These are phyloP conservation scores for Talaromyces sp. DNA, from an alignment of 2,329 filamentous ascomycete species.

Conservation along the genomic window DNA sequence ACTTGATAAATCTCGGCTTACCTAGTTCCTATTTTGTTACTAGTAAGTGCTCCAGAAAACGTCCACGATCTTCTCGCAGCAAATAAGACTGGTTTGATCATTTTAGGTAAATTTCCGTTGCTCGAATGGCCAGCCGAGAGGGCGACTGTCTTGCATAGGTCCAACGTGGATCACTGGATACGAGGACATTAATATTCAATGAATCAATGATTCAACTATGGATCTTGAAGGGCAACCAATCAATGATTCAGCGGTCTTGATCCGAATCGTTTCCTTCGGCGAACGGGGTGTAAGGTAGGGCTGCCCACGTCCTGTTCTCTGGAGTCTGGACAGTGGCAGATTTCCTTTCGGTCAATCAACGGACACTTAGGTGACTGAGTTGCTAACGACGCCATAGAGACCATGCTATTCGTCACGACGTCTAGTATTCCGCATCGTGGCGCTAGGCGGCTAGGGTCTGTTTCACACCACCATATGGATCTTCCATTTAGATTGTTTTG, in stretches of 20 bases:
- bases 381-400: background rate
- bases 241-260: background rate
- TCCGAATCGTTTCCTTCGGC: background rate
- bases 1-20: background rate
- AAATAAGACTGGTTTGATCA: background rate
- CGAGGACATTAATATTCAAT: too few relatives aligned
- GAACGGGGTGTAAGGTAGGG: background rate
- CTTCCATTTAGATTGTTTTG: constrained; percentile 1
- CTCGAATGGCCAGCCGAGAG: background rate
- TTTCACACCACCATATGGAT: background rate
- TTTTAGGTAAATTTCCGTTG: background rate
- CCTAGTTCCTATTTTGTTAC: constrained; percentile 2
- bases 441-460: constrained; percentile 2
- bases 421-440: background rate
- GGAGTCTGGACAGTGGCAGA: background rate
- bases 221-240: background rate
- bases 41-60: background rate
- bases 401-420: background rate
- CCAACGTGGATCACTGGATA: too few relatives aligned
- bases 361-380: background rate
- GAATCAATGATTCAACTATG: background rate
- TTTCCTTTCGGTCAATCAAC: background rate
- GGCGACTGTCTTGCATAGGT: background rate
- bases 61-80: background rate
- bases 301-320: background rate